Conservation (phyloP, 2,329 filamentous ascomycete species). For the Hymenoscyphus fraxineus region DNA sequence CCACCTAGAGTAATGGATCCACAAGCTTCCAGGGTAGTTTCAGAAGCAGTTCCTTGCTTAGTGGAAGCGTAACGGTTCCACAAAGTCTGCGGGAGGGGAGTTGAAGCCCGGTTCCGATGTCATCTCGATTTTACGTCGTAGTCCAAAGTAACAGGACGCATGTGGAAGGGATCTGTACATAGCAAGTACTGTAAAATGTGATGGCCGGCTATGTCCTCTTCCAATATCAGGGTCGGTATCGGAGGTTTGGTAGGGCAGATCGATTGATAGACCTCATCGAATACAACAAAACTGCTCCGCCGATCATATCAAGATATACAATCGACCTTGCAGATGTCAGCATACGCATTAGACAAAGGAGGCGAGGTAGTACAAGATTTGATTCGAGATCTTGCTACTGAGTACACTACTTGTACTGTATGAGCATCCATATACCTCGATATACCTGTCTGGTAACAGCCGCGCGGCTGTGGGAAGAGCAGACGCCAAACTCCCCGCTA, state of each 20-base stretch:
- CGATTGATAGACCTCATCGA: neutral
- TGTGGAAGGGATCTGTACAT: neutral
- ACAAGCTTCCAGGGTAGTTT: neutral
- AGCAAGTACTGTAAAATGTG: neutral
- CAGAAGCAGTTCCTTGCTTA: neutral
- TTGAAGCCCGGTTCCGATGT: neutral
- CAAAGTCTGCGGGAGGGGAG: neutral
- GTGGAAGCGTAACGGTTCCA: neutral
- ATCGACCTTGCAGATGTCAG: neutral
- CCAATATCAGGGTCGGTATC: too few species aligned
- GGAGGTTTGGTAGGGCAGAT: too few species aligned
- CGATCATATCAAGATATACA: neutral
- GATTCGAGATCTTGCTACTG: neutral
- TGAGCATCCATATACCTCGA: neutral
- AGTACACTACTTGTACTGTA: too few species aligned
- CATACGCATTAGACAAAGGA: neutral
- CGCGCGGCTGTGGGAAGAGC: constrained; percentile 7
- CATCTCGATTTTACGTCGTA: neutral
- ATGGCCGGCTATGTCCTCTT: too few species aligned
- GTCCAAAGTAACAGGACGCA: neutral
- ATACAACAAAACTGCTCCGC: neutral
- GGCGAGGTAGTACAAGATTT: neutral
- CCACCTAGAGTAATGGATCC: neutral
- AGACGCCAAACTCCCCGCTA: neutral
- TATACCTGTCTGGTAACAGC: neutral